Evolutionary conservation across 2,329 filamentous ascomycete genomes (phyloP).

Genomic region (Myriangium duriaei): DNA sequence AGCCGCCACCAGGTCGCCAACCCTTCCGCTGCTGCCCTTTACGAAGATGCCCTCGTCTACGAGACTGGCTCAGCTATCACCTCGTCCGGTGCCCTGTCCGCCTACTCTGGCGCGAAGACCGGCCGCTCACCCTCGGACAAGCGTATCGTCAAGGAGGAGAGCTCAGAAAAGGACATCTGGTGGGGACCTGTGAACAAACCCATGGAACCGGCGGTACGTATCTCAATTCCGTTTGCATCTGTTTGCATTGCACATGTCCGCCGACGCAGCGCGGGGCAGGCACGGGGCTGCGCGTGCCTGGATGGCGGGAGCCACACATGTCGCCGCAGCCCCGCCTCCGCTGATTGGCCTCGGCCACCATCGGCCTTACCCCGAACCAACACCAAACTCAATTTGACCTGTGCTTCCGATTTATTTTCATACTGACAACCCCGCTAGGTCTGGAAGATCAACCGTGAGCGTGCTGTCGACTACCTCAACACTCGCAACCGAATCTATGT

Average conservation of each 20-base stretch:
- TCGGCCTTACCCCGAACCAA: conserved; percentile 10
- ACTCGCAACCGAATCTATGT: conserved; percentile 98
- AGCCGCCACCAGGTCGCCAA: conserved; percentile 56
- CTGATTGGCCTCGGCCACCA: conserved; percentile 18
- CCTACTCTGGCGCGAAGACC: conserved; percentile 97
- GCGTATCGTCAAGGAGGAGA: conserved; percentile 84
- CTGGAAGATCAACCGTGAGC: conserved; percentile 98
- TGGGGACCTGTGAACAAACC: conserved; percentile 99
- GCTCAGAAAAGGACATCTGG: conserved; percentile 88
- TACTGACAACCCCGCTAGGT: conserved; percentile 47
- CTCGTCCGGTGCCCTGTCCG: conserved; percentile 83
- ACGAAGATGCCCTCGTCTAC: conserved; percentile 98
- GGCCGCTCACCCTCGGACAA: conserved; percentile 95
- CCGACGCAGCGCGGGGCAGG: not conserved
- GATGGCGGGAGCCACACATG: not conserved
- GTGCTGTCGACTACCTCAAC: conserved; percentile 98
- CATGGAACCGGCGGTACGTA: conserved; percentile 87
- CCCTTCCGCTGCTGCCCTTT: conserved; percentile 86
- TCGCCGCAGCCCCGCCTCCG: not conserved
- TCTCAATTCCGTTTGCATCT: not conserved
- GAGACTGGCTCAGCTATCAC: conserved; percentile 97
- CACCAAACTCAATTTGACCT: conserved; percentile 7
- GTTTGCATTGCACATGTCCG: not conserved
- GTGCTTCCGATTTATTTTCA: not conserved
- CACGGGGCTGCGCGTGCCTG: conserved; percentile 1